These are phyloP conservation scores for Mucor plumbeus DNA, from an alignment of 371 early-diverging fungal genomes.

Conservation along the genomic window DNA sequence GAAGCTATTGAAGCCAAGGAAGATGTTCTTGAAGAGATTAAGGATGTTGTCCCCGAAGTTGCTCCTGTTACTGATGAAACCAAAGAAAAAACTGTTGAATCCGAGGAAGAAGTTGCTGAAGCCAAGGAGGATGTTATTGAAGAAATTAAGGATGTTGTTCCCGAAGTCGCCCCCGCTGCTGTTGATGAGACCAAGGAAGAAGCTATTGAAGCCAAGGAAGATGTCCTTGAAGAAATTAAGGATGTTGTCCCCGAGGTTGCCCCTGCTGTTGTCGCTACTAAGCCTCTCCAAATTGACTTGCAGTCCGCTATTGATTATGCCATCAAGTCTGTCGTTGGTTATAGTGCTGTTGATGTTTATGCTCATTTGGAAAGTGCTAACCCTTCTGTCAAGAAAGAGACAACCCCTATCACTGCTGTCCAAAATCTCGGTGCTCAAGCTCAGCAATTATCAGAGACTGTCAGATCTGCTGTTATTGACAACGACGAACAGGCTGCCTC, in stretches of 20 bases:
- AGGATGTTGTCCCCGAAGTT: constrained; percentile 21
- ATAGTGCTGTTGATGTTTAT: constrained; percentile 18
- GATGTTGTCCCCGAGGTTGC: constrained; percentile 14
- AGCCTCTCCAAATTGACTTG: constrained; percentile 8
- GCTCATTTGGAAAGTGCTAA: constrained; percentile 11
- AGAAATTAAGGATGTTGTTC: constrained; percentile 18
- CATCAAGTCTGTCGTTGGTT: constrained; percentile 26
- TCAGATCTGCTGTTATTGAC: constrained; percentile 12
- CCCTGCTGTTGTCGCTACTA: constrained; percentile 12
- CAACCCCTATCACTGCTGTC: constrained; percentile 9
- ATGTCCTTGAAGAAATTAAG: constrained; percentile 13
- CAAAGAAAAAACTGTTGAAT: constrained; percentile 18
- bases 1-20: constrained; percentile 10
- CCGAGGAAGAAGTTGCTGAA: constrained; percentile 32
- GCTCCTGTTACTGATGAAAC: constrained; percentile 13
- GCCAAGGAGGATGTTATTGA: constrained; percentile 24
- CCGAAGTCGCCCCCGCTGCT: constrained; percentile 20
- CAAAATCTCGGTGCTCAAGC: constrained; percentile 16
- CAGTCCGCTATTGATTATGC: constrained; percentile 24
- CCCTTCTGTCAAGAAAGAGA: not conserved
- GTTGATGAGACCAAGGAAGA: constrained; percentile 31
- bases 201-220: constrained; percentile 31
- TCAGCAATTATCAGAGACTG: constrained; percentile 15
- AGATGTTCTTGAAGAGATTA: constrained; percentile 14
- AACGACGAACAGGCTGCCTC: constrained; percentile 2